Percentiles rank a stretch among this genome's conserved stretches.
Conservation (phyloP, 192 early-diverging fungal genomes). For the Neocallimastix lanati region DNA sequence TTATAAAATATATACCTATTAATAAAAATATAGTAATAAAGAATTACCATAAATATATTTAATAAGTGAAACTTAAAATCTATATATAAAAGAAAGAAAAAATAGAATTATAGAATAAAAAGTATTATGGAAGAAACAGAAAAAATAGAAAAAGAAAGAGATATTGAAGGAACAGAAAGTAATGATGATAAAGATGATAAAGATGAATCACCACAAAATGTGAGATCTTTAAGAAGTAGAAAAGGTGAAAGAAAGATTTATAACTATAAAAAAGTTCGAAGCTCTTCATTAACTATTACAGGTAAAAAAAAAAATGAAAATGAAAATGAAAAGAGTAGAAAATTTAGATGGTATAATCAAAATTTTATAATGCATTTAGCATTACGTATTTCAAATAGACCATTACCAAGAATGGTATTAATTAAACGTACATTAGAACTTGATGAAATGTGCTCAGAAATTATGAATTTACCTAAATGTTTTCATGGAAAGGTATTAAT, state of each 20-base stretch:
- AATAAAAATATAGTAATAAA: too few species aligned
- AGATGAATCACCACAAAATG: neutral
- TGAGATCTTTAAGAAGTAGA: neutral
- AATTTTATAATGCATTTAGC: conserved; percentile 70
- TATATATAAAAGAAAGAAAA: too few species aligned
- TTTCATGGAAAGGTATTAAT: conserved; percentile 65
- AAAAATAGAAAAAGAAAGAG: too few species aligned
- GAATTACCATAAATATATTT: too few species aligned
- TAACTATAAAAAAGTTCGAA: neutral
- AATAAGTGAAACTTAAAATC: too few species aligned
- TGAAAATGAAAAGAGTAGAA: neutral
- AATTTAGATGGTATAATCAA: conserved; percentile 81
- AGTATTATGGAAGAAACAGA: too few species aligned
- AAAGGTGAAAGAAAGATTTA: neutral
- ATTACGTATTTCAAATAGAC: conserved; percentile 42
- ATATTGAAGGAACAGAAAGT: too few species aligned
- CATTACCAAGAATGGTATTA: conserved; percentile 49
- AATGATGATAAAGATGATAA: neutral
- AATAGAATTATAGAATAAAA: too few species aligned
- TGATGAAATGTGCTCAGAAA: conserved; percentile 54
- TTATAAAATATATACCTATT: too few species aligned
- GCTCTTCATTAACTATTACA: too few species aligned
- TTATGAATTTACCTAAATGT: conserved; percentile 52
- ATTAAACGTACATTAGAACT: conserved; percentile 55
- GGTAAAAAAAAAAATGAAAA: neutral